Conservation (phyloP, 2,329 filamentous ascomycete genomes). For the Lasiodiplodia sp. region DNA sequence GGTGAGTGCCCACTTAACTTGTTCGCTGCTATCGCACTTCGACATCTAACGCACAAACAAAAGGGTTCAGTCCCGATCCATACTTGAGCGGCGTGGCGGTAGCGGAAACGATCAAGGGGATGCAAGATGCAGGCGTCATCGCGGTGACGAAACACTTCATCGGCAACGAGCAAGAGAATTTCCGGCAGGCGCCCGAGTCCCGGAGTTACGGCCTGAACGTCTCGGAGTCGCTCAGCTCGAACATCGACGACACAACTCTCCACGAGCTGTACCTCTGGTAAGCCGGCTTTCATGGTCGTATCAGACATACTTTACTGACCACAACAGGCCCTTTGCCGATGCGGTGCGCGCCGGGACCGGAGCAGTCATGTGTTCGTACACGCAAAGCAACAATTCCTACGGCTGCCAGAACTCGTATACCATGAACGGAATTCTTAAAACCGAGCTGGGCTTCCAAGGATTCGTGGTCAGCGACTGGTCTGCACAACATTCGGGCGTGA, state of each 20-base stretch:
- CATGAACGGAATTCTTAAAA: conserved; percentile 78
- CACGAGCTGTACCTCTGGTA: conserved; percentile 66
- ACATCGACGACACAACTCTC: conserved; percentile 69
- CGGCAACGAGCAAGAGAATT: conserved; percentile 75
- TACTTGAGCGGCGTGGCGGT: conserved; percentile 76
- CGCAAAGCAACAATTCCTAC: conserved; percentile 82
- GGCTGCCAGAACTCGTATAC: conserved; percentile 80
- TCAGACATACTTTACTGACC: too few relatives aligned
- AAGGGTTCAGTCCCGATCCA: conserved; percentile 71
- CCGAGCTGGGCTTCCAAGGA: conserved; percentile 81
- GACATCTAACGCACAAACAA: too few relatives aligned
- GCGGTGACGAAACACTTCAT: conserved; percentile 77
- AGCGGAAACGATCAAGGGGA: conserved; percentile 76
- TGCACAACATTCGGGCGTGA: conserved; percentile 74
- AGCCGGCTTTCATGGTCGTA: too few relatives aligned
- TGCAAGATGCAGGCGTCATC: conserved; percentile 82
- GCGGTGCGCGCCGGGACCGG: conserved; percentile 59
- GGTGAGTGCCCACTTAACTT: conserved; percentile 38
- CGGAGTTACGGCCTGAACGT: conserved; percentile 68
- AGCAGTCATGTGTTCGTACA: conserved; percentile 69
- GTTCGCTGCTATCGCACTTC: too few relatives aligned
- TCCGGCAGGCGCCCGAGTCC: conserved; percentile 69
- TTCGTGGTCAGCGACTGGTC: conserved; percentile 77
- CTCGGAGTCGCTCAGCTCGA: conserved; percentile 65
- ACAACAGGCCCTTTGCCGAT: conserved; percentile 58